phyloP scores from a whole-genome alignment of 176 grass and related monocot genomes.

The Avena insularis region DNA sequence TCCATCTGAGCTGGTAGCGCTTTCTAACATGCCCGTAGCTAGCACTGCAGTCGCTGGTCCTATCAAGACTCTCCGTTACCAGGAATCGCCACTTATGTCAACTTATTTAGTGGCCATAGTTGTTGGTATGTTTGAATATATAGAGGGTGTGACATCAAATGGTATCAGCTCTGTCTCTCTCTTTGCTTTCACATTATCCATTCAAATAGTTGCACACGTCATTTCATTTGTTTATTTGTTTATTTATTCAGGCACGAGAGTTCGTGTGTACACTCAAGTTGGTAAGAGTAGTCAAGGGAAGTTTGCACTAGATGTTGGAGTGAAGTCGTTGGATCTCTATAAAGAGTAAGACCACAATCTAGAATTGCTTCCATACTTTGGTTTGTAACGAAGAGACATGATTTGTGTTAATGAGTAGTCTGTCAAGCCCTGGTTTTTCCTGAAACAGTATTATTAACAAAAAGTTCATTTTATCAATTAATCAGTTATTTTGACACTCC shows the following conservation, averaged over 20 bases:
- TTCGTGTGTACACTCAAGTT: constrained; percentile 81
- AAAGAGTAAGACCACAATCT: constrained; percentile 59
- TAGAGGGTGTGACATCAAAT: constrained; percentile 58
- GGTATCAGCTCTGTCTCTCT: constrained; percentile 48
- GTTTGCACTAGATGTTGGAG: constrained; percentile 81
- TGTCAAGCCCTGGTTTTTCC: not conserved
- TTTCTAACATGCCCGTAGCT: constrained; percentile 81
- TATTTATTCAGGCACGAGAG: constrained; percentile 58
- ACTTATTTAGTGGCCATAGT: constrained; percentile 93
- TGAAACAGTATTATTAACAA: constrained; percentile 28
- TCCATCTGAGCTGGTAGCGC: constrained; percentile 60
- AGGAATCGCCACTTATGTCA: constrained; percentile 89
- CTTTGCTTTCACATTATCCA: constrained; percentile 13
- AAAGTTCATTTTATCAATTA: not conserved
- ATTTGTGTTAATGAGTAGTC: not conserved
- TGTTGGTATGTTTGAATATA: constrained; percentile 76
- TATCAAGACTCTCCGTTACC: constrained; percentile 54
- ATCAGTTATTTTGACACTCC: constrained; percentile 80
- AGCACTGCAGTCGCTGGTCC: constrained; percentile 44
- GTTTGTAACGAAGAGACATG: constrained; percentile 24
- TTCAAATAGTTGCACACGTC: not conserved
- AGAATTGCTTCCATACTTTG: not conserved
- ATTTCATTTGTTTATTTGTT: constrained; percentile 29
- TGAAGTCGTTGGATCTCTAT: constrained; percentile 76
- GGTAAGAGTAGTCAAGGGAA: constrained; percentile 76